Conservation (phyloP, 2,329 filamentous ascomycete genomes). For the Davidsoniella virescens region DNA sequence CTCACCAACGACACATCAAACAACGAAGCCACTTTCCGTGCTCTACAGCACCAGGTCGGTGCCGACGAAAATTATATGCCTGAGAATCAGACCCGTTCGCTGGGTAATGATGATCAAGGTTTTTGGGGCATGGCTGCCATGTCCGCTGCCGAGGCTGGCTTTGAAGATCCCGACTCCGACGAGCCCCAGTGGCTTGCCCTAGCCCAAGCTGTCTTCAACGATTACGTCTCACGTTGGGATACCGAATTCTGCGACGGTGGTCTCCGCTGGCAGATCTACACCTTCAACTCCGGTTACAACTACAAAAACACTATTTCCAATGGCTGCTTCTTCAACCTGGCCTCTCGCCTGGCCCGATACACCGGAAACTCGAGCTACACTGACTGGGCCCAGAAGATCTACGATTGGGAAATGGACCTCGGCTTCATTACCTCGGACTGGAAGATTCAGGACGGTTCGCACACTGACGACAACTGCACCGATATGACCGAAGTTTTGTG, state of each 20-base stretch:
- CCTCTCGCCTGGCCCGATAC: conserved; percentile 57
- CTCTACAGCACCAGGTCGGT: conserved; percentile 43
- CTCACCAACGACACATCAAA: conserved; percentile 51
- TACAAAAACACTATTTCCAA: conserved; percentile 56
- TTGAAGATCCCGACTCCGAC: conserved; percentile 46
- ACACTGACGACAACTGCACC: conserved; percentile 25
- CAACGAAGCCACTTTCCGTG: conserved; percentile 41
- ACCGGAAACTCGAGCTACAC: conserved; percentile 66
- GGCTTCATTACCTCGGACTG: conserved; percentile 40
- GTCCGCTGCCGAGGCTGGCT: conserved; percentile 60
- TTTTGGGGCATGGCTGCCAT: conserved; percentile 80
- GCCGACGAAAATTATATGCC: conserved; percentile 49
- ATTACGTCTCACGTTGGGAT: conserved; percentile 58
- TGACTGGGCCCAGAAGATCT: conserved; percentile 57
- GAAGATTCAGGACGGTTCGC: conserved; percentile 36
- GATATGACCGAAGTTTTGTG: conserved; percentile 40
- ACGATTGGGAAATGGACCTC: conserved; percentile 42
- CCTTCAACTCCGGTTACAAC: conserved; percentile 54
- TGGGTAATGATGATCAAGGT: conserved; percentile 61
- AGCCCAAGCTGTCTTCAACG: conserved; percentile 65
- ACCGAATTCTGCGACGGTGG: conserved; percentile 49
- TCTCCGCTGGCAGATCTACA: conserved; percentile 72
- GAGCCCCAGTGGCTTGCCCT: conserved; percentile 63
- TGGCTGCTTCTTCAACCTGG: conserved; percentile 54
- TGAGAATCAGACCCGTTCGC: conserved; percentile 41